Evolutionary conservation across 2,329 filamentous ascomycete genomes (phyloP), one percentile per base, ranked within the genome.

Genomic region (Curvularia lunata): DNA sequence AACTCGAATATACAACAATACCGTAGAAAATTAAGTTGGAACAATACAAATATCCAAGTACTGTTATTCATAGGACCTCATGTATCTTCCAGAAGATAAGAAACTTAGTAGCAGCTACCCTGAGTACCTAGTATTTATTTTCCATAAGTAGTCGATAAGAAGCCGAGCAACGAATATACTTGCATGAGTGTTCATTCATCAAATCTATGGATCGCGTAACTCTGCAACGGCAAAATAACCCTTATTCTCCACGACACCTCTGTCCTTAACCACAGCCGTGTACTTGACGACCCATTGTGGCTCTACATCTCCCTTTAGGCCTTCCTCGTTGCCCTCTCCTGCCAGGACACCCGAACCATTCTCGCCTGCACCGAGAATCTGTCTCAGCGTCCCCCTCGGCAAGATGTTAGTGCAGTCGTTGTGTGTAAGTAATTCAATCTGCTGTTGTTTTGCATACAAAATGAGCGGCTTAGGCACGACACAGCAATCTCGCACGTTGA

Each of bases 261-360:
- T 84, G 75, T 98, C 90, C 76, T 91, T 90, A 40, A 98, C 91
- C 57, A 98, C 94, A 1, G 95, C 95, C 37, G 94, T 97, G 75
- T 99, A 99, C 75, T 98, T 96, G 66, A 94, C 89, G 27, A 98
- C 95, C 94, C 95, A 99, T 74, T 94, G 88, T 27, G 95, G 93
- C 57, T 86, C 85, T 48, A 98, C 84, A 64, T 97, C 88, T 4
- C 92, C 93, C 65, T 85, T 83, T 56, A 96, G 80, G 0, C 90
- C 89, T 9, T 80, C 76, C 18, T 76, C 79, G 69, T 72, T 78
- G 0, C 70, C 76, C 13, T 83, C 80, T n/a, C 86, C 86, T 5
- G 89, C 88, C 57, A 97, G 80, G 9, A 97, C 84, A 7, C 90
- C 90, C 0, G 90, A 91, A 12, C 92, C 92, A 57, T 84, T 82